phyloP scores from a whole-genome alignment of 1,284 basidiomycete species.

The Violaceomyces palustris region DNA sequence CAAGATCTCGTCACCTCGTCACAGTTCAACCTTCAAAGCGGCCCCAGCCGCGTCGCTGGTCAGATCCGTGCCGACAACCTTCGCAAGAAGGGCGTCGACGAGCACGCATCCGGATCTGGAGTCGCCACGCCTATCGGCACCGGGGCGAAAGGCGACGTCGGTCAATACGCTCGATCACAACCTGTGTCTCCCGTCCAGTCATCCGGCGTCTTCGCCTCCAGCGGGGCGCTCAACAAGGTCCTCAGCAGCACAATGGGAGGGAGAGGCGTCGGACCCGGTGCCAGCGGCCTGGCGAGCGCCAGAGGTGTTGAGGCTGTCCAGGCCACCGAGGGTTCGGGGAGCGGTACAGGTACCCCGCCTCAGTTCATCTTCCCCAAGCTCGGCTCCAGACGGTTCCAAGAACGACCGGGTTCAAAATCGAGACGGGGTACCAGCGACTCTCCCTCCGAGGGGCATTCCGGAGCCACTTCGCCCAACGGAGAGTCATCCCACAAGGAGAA shows the following conservation, averaged over 20 bases:
- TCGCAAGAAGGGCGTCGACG: slow-evolving; percentile 20
- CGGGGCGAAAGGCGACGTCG: slow-evolving; percentile 9
- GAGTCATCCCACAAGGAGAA: slow-evolving; percentile 5
- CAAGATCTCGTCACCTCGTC: too few relatives aligned
- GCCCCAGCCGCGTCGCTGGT: slow-evolving; percentile 18
- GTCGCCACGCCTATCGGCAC: slow-evolving; percentile 31
- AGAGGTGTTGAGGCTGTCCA: slow-evolving; percentile 26
- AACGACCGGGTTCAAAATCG: slow-evolving; percentile 8
- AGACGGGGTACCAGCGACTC: neutral
- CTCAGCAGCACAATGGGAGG: slow-evolving; percentile 25
- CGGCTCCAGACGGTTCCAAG: slow-evolving; percentile 27
- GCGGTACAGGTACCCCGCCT: slow-evolving; percentile 29
- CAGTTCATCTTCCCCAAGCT: slow-evolving; percentile 50
- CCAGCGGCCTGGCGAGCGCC: slow-evolving; percentile 34
- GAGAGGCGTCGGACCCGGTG: too few relatives aligned
- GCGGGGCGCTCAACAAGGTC: slow-evolving; percentile 18
- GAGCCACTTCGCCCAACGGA: slow-evolving; percentile 18
- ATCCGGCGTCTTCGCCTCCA: neutral
- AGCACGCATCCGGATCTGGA: slow-evolving; percentile 11
- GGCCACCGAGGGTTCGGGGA: neutral
- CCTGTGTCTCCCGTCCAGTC: slow-evolving; percentile 5
- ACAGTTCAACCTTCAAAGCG: too few relatives aligned
- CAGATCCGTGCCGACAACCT: slow-evolving; percentile 22
- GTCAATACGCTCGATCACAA: slow-evolving; percentile 2
- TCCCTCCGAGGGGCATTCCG: slow-evolving; percentile 10